phyloP scores from a whole-genome alignment of 805 yeast species.

The Pichia nanzhaoensis region DNA sequence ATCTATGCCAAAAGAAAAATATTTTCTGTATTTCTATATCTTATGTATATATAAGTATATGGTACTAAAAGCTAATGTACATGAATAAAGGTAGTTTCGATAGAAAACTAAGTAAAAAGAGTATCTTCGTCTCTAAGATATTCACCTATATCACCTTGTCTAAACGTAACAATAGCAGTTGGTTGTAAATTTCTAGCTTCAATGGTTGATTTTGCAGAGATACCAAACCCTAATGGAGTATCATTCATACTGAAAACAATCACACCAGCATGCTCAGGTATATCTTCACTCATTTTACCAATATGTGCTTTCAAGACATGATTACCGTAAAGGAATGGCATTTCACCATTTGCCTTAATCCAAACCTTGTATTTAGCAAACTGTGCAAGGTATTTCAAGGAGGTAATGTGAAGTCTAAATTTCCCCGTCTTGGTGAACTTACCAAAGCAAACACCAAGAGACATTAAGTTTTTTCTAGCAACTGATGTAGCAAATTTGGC shows the following conservation, averaged over 20 bases:
- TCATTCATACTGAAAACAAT: constrained; percentile 88
- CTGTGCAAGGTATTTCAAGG: constrained; percentile 73
- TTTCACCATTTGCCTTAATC: constrained; percentile 96
- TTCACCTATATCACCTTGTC: constrained; percentile 98
- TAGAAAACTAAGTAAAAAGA: constrained; percentile 56
- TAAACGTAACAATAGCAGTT: constrained; percentile 87
- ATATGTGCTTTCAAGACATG: constrained; percentile 94
- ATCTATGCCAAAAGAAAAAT: no score
- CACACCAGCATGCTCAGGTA: constrained; percentile 97
- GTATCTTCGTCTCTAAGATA: constrained; percentile 97
- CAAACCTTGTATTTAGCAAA: constrained; percentile 91
- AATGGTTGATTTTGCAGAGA: constrained; percentile 82
- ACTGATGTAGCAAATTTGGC: constrained; percentile 88
- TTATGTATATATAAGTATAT: no score
- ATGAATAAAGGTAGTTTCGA: neutral
- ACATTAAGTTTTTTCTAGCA: constrained; percentile 84
- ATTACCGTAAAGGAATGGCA: constrained; percentile 96
- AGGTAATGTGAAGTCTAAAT: constrained; percentile 91
- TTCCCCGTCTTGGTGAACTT: constrained; percentile 97
- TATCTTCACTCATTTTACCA: constrained; percentile 94
- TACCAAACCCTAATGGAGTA: constrained; percentile 92
- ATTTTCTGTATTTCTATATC: neutral
- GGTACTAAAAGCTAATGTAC: constrained; percentile 8
- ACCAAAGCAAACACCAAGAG: constrained; percentile 89
- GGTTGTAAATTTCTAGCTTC: constrained; percentile 89